These are phyloP conservation scores for Boletus tomentosulus DNA, from an alignment of 768 basidiomycete species.

Conservation along the genomic window DNA sequence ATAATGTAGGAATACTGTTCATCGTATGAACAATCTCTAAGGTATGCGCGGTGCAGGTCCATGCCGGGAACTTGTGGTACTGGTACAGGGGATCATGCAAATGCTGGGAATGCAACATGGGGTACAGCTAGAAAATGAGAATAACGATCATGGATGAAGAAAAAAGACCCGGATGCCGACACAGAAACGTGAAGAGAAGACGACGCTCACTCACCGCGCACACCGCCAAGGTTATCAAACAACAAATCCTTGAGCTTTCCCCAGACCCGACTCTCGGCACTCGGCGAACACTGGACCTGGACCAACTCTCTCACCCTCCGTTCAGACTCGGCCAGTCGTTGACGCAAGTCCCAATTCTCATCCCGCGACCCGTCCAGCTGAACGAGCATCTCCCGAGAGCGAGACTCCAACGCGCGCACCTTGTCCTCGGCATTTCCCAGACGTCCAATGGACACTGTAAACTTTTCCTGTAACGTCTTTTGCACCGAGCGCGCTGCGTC, in stretches of 20 bases:
- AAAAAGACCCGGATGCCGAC: constrained; percentile 2
- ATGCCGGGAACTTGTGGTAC: constrained; percentile 17
- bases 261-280: constrained; percentile 23
- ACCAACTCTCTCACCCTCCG: constrained; percentile 14
- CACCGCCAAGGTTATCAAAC: constrained; percentile 22
- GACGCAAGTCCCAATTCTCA: constrained; percentile 23
- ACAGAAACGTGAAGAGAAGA: background rate
- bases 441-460: constrained; percentile 13
- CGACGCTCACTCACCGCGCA: constrained; percentile 18
- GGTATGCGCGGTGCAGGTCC: constrained; percentile 23
- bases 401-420: constrained; percentile 18
- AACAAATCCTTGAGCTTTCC: constrained; percentile 28
- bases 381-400: constrained; percentile 15
- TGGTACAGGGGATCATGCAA: constrained; percentile 22
- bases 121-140: constrained; percentile 12
- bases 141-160: constrained; percentile 1
- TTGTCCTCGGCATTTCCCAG: constrained; percentile 15
- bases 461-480: constrained; percentile 16
- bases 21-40: constrained; percentile 16
- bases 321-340: constrained; percentile 22
- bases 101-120: constrained; percentile 23
- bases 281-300: constrained; percentile 11
- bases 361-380: constrained; percentile 17
- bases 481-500: constrained; percentile 9
- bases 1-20: constrained; percentile 17